Base-by-base conservation (phyloP, 495 filamentous ascomycete genomes). In the Aspergillus homomorphus region DNA sequence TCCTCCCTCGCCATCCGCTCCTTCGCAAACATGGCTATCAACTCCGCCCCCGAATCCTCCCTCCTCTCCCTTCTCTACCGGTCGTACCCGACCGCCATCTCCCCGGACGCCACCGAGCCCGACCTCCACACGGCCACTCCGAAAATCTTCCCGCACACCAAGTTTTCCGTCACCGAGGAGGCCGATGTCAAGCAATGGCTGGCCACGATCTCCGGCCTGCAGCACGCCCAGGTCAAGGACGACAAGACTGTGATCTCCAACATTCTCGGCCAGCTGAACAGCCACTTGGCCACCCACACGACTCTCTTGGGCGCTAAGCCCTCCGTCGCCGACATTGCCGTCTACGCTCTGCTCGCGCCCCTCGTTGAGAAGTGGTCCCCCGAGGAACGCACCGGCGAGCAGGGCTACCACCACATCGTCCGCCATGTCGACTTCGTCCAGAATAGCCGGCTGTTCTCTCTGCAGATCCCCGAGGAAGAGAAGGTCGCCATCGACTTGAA, bases 391-490 rank as follows among this genome's bases (percentile, higher is more conserved):
- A 96, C 94, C 6, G 94, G 94, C 33, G 84, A 96, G 78, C 80
- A 91, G 48, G 94, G 94, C 54, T 89, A 86, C 69, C 91, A 94
- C 65, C 85, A 98, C 71, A 89, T 97, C 63, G 90, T 98, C 33
- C 91, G 94, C 33, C 89, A 87, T 66, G 73, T 96, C 62, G 94
- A 97, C 72, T 96, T 96, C 68, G 88, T 98, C 57, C 94, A 98
- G 78, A 96, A 95, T 75, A 84, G 88, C 50, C 81, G 84, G 0
- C 58, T 92, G 48, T 95, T 96, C 64, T 83, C 83, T 7, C 79
- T 96, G 56, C 81, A 80, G 57, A 75, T 96, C 52, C 74, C 78
- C 51, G 85, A 88, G 45, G 80, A 78, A 56, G 88, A 96, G 69
- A 97, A 94, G 78, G 77, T 98, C 62, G 73, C 73, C 60, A 82